Conservation (phyloP, 805 yeast species). For the Myxozyma lipomycoides region DNA sequence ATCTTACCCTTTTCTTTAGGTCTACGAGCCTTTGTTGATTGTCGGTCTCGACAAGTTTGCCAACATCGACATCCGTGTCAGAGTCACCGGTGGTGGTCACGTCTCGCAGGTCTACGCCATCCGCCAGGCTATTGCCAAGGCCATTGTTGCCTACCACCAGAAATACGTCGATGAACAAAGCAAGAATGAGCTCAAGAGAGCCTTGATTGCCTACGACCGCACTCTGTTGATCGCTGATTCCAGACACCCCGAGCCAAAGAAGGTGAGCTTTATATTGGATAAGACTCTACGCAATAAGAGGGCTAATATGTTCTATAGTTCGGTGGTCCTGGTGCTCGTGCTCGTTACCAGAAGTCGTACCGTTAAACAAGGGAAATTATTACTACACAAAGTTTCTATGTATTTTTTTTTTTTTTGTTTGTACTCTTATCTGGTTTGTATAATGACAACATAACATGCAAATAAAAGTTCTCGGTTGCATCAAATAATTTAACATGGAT, state of each 20-base stretch:
- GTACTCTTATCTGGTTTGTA: constrained; percentile 3
- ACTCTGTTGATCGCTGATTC: constrained; percentile 98
- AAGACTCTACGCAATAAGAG: too few species aligned
- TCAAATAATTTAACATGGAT: too few species aligned
- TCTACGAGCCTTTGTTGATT: constrained; percentile 97
- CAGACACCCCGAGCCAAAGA: constrained; percentile 99
- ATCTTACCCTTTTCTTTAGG: constrained; percentile 36
- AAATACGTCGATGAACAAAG: constrained; percentile 99
- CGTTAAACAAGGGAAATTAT: constrained; percentile 60
- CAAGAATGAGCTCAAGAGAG: constrained; percentile 98
- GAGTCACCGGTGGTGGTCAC: constrained; percentile 99
- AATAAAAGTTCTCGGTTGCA: constrained; percentile 8
- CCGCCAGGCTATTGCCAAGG: constrained; percentile 99
- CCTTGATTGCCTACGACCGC: constrained; percentile 97
- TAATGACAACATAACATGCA: constrained; percentile 9
- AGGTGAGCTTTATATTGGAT: constrained; percentile 34
- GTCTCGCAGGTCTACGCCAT: constrained; percentile 99
- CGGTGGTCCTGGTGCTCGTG: constrained; percentile 99
- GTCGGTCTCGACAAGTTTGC: constrained; percentile 99
- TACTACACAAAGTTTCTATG: constrained; percentile 6
- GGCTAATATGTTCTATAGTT: constrained; percentile 46
- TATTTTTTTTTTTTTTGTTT: constrained; percentile 1
- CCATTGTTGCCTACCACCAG: constrained; percentile 99
- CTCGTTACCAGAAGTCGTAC: constrained; percentile 99
- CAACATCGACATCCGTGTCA: constrained; percentile 96